Conservation (phyloP, 164 flowering plant genomes). For the Vitis rotundifolia region DNA sequence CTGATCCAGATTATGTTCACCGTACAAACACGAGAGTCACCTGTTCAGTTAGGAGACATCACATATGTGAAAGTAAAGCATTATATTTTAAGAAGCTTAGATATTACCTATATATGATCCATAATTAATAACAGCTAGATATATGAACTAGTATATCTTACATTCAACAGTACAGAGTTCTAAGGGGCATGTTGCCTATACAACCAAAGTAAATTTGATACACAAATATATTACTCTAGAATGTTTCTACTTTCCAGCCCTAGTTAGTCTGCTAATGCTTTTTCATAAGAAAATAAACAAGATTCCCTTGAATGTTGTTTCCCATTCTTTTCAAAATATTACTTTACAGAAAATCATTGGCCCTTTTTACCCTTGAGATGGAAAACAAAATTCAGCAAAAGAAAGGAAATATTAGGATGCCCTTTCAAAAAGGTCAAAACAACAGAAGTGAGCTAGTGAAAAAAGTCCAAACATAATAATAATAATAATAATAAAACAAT, state of each 20-base stretch:
- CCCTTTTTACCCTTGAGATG: no score
- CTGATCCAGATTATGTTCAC: slow-evolving; percentile 72
- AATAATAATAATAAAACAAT: no score
- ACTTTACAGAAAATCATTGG: no score
- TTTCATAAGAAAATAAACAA: background rate
- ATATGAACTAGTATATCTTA: background rate
- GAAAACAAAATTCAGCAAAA: no score
- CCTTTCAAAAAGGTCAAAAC: no score
- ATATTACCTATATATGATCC: background rate
- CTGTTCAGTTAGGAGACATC: slow-evolving; percentile 32
- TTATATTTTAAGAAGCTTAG: background rate
- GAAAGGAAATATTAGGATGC: no score
- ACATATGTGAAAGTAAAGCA: background rate
- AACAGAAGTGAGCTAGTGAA: no score
- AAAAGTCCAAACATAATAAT: no score
- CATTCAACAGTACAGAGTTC: background rate
- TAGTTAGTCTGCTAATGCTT: background rate
- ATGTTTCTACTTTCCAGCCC: no score
- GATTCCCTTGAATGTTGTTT: no score
- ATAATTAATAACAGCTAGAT: background rate
- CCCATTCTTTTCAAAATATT: no score
- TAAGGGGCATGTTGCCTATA: background rate
- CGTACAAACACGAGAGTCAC: slow-evolving; percentile 66
- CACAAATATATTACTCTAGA: no score
- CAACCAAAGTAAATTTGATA: background rate